Base-by-base conservation (phyloP, 2,329 filamentous ascomycete species). In the Tolypocladium amazonense region DNA sequence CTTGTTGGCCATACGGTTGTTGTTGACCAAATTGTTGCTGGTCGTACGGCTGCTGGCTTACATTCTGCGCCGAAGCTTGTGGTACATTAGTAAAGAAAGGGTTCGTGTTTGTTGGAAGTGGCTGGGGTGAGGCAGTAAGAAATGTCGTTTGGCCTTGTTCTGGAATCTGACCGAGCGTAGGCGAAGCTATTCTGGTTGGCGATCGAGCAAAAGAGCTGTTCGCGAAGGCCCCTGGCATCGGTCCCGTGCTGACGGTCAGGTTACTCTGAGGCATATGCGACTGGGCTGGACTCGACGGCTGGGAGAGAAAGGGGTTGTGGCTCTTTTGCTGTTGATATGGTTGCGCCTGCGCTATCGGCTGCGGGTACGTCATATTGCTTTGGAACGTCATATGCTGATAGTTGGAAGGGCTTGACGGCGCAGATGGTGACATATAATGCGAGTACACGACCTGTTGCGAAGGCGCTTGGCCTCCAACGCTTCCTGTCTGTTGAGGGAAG, bases 401-500 rank as follows among this genome's bases (percentile, higher is more conserved):
- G 58, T 71, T 69, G 38, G 77, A 77, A 4, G 73, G 70, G 27
- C 68, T 74, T 38, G 77, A 68, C 18, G 76, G 75, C 8, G 75
- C 67, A 37, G 76, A 77, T 7, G 79, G 75, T 6, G 74, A 75
- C 67, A 77, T 67, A 12, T 73, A 65, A 60, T 80, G 78, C 58
- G 78, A 75, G 60, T 79, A 80, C 38, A 70, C 64, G 30, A 71
- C 62, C 61, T 77, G 76, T 47, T 75, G 74, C 43, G 75, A 65
- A 35, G 63, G 62, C 43, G 76, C 68, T 64, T 77, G 79, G 20
- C 72, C 72, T 63, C 72, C 75, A 64, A 81, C 63, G 27, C 84
- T 89, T 58, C 89, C 88, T 1, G 89, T 92, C 58, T 87, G 86
- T 67, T 92, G 85, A 9, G 89, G 88, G 70, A 92, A 92, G 37